Evolutionary conservation across 768 basidiomycete species (phyloP).

Genomic region (Panellus pusillus): DNA sequence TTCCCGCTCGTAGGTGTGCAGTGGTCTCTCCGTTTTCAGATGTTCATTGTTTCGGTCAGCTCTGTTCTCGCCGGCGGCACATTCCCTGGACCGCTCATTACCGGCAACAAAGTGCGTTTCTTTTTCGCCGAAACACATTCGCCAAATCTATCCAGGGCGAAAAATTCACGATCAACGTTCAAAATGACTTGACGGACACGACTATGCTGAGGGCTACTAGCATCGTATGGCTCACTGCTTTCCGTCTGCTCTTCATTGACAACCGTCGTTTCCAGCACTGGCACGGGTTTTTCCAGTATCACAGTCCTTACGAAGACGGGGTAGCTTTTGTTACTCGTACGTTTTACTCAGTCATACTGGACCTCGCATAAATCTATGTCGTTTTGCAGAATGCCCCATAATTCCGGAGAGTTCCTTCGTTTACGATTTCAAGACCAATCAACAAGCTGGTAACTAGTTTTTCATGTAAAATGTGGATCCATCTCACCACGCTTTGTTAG

Average conservation of each 20-base stretch:
- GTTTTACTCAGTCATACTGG: neutral
- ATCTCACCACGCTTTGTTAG: neutral
- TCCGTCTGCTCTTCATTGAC: neutral
- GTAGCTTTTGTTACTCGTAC: slow-evolving; percentile 29
- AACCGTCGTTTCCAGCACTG: slow-evolving; percentile 36
- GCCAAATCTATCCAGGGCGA: slow-evolving; percentile 33
- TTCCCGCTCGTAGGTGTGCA: slow-evolving; percentile 9
- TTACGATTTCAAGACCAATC: slow-evolving; percentile 36
- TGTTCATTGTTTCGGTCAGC: neutral
- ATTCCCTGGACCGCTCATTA: slow-evolving; percentile 27
- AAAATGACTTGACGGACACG: slow-evolving; percentile 39
- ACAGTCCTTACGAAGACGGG: slow-evolving; percentile 43
- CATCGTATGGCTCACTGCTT: slow-evolving; percentile 37
- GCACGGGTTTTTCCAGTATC: slow-evolving; percentile 42
- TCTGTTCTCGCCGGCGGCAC: slow-evolving; percentile 31
- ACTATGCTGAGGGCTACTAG: slow-evolving; percentile 51
- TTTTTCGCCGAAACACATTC: neutral
- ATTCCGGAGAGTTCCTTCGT: slow-evolving; percentile 4
- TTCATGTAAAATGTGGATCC: neutral
- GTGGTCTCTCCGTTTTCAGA: neutral
- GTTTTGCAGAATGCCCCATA: slow-evolving; percentile 13
- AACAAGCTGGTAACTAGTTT: slow-evolving; percentile 33
- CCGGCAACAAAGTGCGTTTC: slow-evolving; percentile 30
- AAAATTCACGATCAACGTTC: slow-evolving; percentile 49
- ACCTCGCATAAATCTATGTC: neutral